Evolutionary conservation across 768 basidiomycete species (phyloP), one percentile per base, ranked within the genome.

Genomic region (Auricularia sp.): DNA sequence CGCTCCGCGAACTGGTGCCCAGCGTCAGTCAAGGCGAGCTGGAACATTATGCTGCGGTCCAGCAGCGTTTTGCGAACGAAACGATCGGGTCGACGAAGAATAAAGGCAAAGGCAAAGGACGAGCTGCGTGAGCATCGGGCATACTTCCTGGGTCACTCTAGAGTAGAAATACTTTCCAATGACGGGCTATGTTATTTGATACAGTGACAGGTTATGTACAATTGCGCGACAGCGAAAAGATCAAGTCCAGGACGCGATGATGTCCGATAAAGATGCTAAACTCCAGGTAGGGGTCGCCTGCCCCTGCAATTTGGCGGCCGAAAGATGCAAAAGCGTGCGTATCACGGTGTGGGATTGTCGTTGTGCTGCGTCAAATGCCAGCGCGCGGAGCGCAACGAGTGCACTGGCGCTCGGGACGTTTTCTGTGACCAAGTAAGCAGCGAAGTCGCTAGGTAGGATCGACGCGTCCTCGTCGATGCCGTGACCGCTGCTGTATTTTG

Each of bases 11-110:
- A 65, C 79, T 95, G 2, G 79, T 87, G 11, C 92, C 93, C 3
- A 92, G 90, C 70, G 87, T 98, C 21, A 94, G 88, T 71, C 80
- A 87, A 66, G 81, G 82, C 7, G 96, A 98, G 73, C 86, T 98
- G 85, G 81, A 83, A 1, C 90, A 93, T 70, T 98, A 98, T 73
- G 80, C 79, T 59, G 75, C 76, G 64, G 84, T 97, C 10, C 90
- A 91, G 73, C 75, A 77, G 68, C 81, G 81, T 44, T 94, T 94
- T 73, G 85, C 88, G 10, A 71, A 69, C 29, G 73, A 76, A 42
- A 74, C 72, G 33, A 69, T 73, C 24, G 56, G 56, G 11, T 33
- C 29, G 11, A 59, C 6, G 18, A 63, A 65, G 63, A 61, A 65
- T 56, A 64, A 69, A 39, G 68, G 68, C 18, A 68, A 67, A 63